Evolutionary conservation across 345 rosid species (phyloP).

Genomic region (Euphorbia lathyris): DNA sequence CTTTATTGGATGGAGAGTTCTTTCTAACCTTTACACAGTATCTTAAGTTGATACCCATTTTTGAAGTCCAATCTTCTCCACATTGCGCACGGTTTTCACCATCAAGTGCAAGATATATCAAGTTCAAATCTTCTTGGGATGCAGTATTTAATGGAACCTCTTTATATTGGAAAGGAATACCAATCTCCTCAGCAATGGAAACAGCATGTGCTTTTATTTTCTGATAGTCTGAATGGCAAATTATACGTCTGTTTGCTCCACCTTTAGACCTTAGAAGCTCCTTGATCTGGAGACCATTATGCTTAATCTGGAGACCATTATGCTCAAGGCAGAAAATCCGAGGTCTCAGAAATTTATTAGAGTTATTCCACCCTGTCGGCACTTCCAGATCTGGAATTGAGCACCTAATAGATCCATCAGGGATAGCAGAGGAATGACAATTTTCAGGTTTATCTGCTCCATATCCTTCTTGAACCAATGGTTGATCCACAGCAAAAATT

Average conservation of each 20-base stretch:
- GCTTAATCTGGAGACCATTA: too few species aligned
- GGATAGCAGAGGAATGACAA: slow-evolving; percentile 13
- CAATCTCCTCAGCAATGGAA: slow-evolving; percentile 69
- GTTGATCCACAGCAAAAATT: slow-evolving; percentile 18
- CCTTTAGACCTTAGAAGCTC: slow-evolving; percentile 70
- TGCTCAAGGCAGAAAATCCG: slow-evolving; percentile 96
- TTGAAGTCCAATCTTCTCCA: slow-evolving; percentile 85
- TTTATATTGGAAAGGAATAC: slow-evolving; percentile 50
- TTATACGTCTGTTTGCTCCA: slow-evolving; percentile 73
- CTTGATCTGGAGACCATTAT: slow-evolving; percentile 66
- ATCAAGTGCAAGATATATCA: slow-evolving; percentile 83
- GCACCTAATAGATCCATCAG: slow-evolving; percentile 18
- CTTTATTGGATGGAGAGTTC: slow-evolving; percentile 58
- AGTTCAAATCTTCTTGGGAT: slow-evolving; percentile 61
- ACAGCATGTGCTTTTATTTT: slow-evolving; percentile 87
- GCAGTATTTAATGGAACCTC: slow-evolving; percentile 66
- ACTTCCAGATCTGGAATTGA: slow-evolving; percentile 29
- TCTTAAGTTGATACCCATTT: slow-evolving; percentile 74
- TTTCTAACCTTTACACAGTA: slow-evolving; percentile 76
- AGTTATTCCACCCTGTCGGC: slow-evolving; percentile 50
- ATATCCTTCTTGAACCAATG: too few species aligned
- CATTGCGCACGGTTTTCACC: slow-evolving; percentile 53
- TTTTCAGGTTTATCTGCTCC: slow-evolving; percentile 16
- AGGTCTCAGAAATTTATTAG: slow-evolving; percentile 61
- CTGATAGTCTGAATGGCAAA: slow-evolving; percentile 96